phyloP scores from a whole-genome alignment of 2,329 filamentous ascomycete genomes.

The Spiromastix sp. region DNA sequence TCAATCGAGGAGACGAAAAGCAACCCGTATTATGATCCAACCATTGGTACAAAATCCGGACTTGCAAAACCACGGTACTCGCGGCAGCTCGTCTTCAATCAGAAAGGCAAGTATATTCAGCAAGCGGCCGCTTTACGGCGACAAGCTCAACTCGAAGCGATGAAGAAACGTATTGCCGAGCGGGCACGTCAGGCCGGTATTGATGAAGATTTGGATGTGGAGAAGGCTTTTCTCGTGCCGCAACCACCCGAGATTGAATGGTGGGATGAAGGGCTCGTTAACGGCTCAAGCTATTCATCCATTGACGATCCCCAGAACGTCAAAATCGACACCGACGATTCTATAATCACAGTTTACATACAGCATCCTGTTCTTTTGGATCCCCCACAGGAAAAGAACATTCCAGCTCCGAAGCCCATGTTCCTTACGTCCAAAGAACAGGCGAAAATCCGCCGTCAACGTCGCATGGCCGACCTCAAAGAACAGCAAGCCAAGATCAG shows the following conservation, averaged over 20 bases:
- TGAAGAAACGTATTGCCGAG: constrained; percentile 88
- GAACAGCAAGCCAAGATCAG: constrained; percentile 95
- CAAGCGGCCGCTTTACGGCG: constrained; percentile 82
- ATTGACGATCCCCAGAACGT: constrained; percentile 55
- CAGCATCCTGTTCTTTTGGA: constrained; percentile 88
- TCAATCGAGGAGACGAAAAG: constrained; percentile 48
- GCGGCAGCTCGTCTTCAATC: constrained; percentile 76
- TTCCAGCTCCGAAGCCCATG: constrained; percentile 74
- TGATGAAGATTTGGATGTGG: constrained; percentile 78
- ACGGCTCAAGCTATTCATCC: constrained; percentile 62
- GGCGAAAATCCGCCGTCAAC: constrained; percentile 79
- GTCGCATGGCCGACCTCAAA: constrained; percentile 85
- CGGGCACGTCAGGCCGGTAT: constrained; percentile 83
- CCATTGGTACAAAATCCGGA: constrained; percentile 48
- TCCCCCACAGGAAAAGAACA: constrained; percentile 78
- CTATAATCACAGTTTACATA: constrained; percentile 80
- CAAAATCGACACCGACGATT: constrained; percentile 68
- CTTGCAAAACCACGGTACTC: constrained; percentile 55
- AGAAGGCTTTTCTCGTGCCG: constrained; percentile 81
- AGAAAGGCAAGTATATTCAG: constrained; percentile 93
- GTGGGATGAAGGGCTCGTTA: constrained; percentile 88
- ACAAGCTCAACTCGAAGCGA: constrained; percentile 79
- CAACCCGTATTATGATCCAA: constrained; percentile 79
- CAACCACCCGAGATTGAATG: constrained; percentile 83
- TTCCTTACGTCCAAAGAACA: constrained; percentile 86